Evolutionary conservation across 108 stramenopile genomes (phyloP).

Genomic region (Skeletonema potamos): DNA sequence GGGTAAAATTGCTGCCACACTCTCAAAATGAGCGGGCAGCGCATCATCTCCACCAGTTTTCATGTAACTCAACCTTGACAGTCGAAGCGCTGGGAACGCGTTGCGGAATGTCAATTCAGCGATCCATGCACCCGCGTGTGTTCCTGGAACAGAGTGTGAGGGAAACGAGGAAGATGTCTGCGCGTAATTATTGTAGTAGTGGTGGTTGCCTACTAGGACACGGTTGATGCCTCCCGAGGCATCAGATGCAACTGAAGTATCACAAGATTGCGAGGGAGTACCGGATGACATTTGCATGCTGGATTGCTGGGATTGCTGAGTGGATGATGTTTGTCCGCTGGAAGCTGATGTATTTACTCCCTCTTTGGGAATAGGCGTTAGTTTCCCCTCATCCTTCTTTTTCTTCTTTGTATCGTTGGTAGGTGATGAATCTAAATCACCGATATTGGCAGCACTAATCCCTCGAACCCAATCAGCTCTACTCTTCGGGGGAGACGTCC

Average conservation of each 20-base stretch:
- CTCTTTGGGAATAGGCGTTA: constrained; percentile 25
- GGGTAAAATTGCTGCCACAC: constrained; percentile 81
- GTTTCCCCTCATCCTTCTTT: constrained; percentile 14
- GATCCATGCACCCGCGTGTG: constrained; percentile 86
- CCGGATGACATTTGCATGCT: constrained; percentile 1
- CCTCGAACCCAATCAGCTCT: constrained; percentile 84
- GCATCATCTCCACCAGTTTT: constrained; percentile 72
- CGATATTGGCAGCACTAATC: constrained; percentile 72
- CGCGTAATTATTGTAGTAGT: constrained; percentile 9
- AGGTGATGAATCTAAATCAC: constrained; percentile 74
- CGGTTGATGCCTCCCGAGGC: constrained; percentile 25
- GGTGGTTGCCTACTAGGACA: constrained; percentile 12
- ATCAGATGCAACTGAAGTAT: constrained; percentile 21
- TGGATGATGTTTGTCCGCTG: not conserved
- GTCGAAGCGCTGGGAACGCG: constrained; percentile 78
- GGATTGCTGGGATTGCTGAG: constrained; percentile 1
- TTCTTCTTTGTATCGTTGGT: constrained; percentile 9
- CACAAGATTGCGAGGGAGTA: not conserved
- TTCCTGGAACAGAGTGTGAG: constrained; percentile 51
- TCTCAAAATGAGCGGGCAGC: constrained; percentile 83
- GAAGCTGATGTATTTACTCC: not conserved
- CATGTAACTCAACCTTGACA: constrained; percentile 77
- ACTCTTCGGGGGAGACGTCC: constrained; percentile 68
- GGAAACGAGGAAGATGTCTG: constrained; percentile 30
- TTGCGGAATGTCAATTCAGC: constrained; percentile 78